Evolutionary conservation across 192 early-diverging fungal genomes (phyloP), one percentile per base, ranked within the genome.

Genomic region (Backusella macrospora): DNA sequence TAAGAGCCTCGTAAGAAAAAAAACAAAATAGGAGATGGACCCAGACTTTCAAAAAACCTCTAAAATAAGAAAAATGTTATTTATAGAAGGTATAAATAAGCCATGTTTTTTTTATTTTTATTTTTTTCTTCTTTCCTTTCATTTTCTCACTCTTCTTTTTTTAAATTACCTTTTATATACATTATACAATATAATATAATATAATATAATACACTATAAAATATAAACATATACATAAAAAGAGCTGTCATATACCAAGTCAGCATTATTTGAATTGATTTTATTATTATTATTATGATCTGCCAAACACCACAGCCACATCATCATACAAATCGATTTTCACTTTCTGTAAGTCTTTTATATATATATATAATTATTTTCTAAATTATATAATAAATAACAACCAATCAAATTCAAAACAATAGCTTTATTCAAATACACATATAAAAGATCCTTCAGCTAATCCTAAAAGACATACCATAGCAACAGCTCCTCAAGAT

Each of bases 381-480:
- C n/a, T n/a, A n/a, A n/a, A n/a, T n/a, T n/a, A n/a, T n/a, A n/a
- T n/a, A n/a, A n/a, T n/a, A n/a, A n/a, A n/a, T n/a, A n/a, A n/a
- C n/a, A n/a, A n/a, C n/a, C n/a, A n/a, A n/a, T n/a, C n/a, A n/a
- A n/a, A n/a, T n/a, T n/a, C n/a, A n/a, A n/a, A n/a, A 37, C 9
- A 65, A 18, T 42, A 65, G 64, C 18, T 65, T 21, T 40, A 65
- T 65, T 42, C 64, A 65, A 65, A 23, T 42, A 40, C 64, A 40
- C 64, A 38, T 43, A 42, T 65, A 39, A 65, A 40, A 18, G 64
- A 43, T 42, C 39, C 64, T 40, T 40, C 18, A 65, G 18, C 38
- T n/a, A 38, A 18, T 8, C 21, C 38, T 14, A 68, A 68, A 46
- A 42, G 38, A 15, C 39, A 43, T 34, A 39, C 66, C 7, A 44